Evolutionary conservation across 305 asterid species (phyloP).

Genomic region (Plantago coronopus): DNA sequence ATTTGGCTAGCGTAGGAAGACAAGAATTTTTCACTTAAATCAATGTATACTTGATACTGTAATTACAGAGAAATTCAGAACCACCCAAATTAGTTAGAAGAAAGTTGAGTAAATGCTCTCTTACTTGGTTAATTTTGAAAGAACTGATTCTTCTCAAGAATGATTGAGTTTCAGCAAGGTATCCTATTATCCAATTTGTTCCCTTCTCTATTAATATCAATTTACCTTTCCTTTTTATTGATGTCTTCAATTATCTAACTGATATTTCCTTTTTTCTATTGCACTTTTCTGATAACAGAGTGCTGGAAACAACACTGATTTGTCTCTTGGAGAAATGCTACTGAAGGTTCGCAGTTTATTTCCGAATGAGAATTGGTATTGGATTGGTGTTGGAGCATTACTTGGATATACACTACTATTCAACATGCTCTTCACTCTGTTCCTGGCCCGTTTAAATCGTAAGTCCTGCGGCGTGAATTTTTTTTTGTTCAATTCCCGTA

Average conservation of each 20-base stretch:
- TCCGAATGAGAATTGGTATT: conserved; percentile 67
- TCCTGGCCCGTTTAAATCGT: conserved; percentile 66
- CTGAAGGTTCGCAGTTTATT: conserved; percentile 67
- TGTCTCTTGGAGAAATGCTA: conserved; percentile 58
- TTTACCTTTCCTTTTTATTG: conserved; percentile 5
- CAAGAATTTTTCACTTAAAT: not conserved
- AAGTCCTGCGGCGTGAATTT: conserved; percentile 33
- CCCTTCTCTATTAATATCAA: not conserved
- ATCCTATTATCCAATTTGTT: not conserved
- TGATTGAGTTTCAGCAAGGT: no score
- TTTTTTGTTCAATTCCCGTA: not conserved
- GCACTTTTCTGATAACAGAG: conserved; percentile 38
- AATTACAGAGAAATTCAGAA: not conserved
- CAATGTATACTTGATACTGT: not conserved
- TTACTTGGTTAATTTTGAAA: not conserved
- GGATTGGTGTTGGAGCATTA: conserved; percentile 81
- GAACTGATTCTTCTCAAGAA: not conserved
- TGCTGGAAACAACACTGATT: conserved; percentile 38
- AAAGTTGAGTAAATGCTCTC: not conserved
- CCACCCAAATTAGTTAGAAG: not conserved
- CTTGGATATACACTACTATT: conserved; percentile 59
- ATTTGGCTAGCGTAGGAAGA: not conserved
- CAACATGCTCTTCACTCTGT: conserved; percentile 57
- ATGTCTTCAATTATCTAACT: conserved; percentile 2
- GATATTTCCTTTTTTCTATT: not conserved